Conservation (phyloP, 768 basidiomycete genomes). For the Termitomyces eurrhizus region DNA sequence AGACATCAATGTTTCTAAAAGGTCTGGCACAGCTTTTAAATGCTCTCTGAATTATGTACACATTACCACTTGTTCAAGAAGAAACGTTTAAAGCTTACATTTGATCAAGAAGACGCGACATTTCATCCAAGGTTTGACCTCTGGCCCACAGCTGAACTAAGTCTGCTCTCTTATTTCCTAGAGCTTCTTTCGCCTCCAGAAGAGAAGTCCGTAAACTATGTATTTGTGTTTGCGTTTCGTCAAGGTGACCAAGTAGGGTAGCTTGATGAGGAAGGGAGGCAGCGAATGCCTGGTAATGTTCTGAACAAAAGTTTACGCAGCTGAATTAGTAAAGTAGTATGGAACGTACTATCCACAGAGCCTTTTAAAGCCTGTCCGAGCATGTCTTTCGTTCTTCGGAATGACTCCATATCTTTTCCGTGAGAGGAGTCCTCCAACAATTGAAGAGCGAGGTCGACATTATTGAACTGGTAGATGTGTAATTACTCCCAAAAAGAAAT, state of each 20-base stretch:
- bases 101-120: slow-evolving; percentile 90
- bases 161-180: slow-evolving; percentile 82
- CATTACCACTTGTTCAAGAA: not conserved
- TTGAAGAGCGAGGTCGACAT: slow-evolving; percentile 88
- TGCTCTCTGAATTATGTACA: slow-evolving; percentile 58
- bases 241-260: slow-evolving; percentile 67
- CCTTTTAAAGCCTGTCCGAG: slow-evolving; percentile 79
- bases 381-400: slow-evolving; percentile 70
- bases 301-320: slow-evolving; percentile 30
- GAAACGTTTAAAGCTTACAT: slow-evolving; percentile 56
- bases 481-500: slow-evolving; percentile 2
- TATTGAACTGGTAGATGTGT: slow-evolving; percentile 67
- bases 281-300: slow-evolving; percentile 92
- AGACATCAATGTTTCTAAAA: slow-evolving; percentile 89
- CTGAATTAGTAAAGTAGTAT: not conserved
- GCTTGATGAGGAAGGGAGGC: slow-evolving; percentile 92
- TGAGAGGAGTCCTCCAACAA: slow-evolving; percentile 73
- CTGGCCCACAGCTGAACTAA: slow-evolving; percentile 87
- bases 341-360: slow-evolving; percentile 77
- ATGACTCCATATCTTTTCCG: slow-evolving; percentile 75
- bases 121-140: slow-evolving; percentile 90
- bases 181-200: slow-evolving; percentile 72
- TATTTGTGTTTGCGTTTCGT: slow-evolving; percentile 71
- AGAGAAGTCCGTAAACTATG: slow-evolving; percentile 65
- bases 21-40: slow-evolving; percentile 87